These are phyloP conservation scores for Neoarthrinium moseri DNA, from an alignment of 2,329 filamentous ascomycete species.

Conservation along the genomic window DNA sequence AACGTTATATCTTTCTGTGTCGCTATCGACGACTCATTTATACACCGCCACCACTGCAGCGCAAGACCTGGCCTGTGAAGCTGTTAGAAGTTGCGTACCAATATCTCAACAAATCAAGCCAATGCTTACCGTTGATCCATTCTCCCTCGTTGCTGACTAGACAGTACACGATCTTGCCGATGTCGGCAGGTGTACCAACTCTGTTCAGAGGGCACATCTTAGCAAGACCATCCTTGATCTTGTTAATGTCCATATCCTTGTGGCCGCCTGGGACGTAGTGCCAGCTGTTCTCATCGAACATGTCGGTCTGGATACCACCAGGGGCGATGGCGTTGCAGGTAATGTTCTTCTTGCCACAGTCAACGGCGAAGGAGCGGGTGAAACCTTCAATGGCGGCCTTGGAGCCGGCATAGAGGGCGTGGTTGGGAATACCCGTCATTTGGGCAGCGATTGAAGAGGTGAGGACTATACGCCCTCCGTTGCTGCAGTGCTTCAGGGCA, in stretches of 20 bases:
- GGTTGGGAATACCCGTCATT: constrained; percentile 65
- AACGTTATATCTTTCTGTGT: too few relatives aligned
- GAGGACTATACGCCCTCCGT: constrained; percentile 69
- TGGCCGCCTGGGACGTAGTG: constrained; percentile 60
- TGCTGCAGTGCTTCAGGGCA: constrained; percentile 67
- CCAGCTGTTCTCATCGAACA: constrained; percentile 72
- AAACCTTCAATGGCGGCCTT: constrained; percentile 74
- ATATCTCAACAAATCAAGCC: not conserved
- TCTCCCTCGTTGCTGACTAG: constrained; percentile 57
- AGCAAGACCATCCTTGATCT: constrained; percentile 54
- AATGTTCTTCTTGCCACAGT: constrained; percentile 66
- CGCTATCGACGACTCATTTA: constrained; percentile 12
- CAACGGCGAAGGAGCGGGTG: constrained; percentile 69
- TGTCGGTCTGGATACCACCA: constrained; percentile 73
- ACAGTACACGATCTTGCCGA: constrained; percentile 56
- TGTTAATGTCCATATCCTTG: constrained; percentile 48
- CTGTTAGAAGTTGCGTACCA: not conserved
- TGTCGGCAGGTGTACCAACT: constrained; percentile 56
- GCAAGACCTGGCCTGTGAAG: constrained; percentile 30
- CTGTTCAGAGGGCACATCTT: constrained; percentile 59
- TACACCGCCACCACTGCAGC: constrained; percentile 30
- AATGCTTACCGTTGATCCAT: constrained; percentile 61
- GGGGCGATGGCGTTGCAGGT: constrained; percentile 73
- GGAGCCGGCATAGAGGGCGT: constrained; percentile 69
- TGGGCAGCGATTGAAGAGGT: constrained; percentile 70